phyloP scores from a whole-genome alignment of 306 rosid genomes.

The Trifolium fragiferum region DNA sequence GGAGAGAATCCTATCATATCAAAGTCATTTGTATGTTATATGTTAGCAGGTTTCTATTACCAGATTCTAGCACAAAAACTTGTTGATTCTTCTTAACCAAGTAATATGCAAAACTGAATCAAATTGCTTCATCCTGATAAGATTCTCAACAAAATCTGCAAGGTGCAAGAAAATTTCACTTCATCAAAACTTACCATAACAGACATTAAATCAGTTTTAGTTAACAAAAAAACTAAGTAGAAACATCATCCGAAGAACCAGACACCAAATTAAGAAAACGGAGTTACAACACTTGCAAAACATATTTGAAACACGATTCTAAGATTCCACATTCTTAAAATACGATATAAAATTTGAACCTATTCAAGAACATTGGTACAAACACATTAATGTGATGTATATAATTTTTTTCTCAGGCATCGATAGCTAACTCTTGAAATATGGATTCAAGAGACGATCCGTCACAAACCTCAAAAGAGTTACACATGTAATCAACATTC shows the following conservation, averaged over 20 bases:
- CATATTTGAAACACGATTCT: not conserved
- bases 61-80: not conserved
- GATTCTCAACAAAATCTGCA: conserved; percentile 45
- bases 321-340: not conserved
- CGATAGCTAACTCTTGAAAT: too few relatives aligned
- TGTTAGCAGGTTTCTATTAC: too few relatives aligned
- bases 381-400: not conserved
- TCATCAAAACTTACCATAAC: not conserved
- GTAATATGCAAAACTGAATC: conserved; percentile 52
- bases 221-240: not conserved
- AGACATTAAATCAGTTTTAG: not conserved
- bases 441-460: not conserved
- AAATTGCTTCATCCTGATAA: conserved; percentile 48
- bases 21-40: too few relatives aligned
- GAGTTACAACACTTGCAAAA: too few relatives aligned
- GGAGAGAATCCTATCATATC: too few relatives aligned
- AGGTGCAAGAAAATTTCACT: not conserved
- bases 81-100: conserved; percentile 48
- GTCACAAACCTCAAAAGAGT: not conserved
- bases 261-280: not conserved
- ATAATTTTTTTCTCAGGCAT: too few relatives aligned
- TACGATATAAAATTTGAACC: not conserved
- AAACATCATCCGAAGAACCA: not conserved
- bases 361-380: not conserved
- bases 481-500: not conserved